Evolutionary conservation across 1,139 yeast species (phyloP).

Genomic region (Nakaseomyces kungkrabaensis): DNA sequence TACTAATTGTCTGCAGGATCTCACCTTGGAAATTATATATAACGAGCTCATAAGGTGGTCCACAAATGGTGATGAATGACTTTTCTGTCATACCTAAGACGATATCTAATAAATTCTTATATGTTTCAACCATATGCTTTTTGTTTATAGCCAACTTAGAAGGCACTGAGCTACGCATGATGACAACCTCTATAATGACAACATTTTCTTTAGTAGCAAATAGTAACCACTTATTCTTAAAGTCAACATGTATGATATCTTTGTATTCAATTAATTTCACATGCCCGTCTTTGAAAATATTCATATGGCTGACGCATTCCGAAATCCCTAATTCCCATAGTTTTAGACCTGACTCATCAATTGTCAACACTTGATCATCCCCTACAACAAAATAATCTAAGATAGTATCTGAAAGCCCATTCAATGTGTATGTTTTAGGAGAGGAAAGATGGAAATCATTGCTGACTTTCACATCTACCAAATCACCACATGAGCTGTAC

Average conservation of each 20-base stretch:
- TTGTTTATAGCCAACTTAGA: neutral
- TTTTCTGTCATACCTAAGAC: constrained; percentile 28
- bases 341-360: neutral
- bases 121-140: neutral
- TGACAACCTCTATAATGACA: constrained; percentile 1
- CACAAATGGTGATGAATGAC: constrained; percentile 21
- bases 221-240: constrained; percentile 17
- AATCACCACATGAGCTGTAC: neutral
- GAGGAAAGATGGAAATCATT: neutral
- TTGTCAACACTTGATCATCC: neutral
- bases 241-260: constrained; percentile 17
- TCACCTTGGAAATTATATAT: constrained; percentile 26
- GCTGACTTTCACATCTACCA: neutral
- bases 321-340: constrained; percentile 1
- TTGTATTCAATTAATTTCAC: constrained; percentile 5
- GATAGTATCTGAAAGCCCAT: neutral
- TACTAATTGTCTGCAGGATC: constrained; percentile 18
- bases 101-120: constrained; percentile 10
- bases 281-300: constrained; percentile 1
- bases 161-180: neutral
- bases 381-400: neutral
- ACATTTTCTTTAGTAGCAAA: constrained; percentile 3
- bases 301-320: neutral
- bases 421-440: neutral
- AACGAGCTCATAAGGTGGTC: constrained; percentile 17